Evolutionary conservation across 352 stramenopile genomes (phyloP).

Genomic region (Saprolegnia parasitica): DNA sequence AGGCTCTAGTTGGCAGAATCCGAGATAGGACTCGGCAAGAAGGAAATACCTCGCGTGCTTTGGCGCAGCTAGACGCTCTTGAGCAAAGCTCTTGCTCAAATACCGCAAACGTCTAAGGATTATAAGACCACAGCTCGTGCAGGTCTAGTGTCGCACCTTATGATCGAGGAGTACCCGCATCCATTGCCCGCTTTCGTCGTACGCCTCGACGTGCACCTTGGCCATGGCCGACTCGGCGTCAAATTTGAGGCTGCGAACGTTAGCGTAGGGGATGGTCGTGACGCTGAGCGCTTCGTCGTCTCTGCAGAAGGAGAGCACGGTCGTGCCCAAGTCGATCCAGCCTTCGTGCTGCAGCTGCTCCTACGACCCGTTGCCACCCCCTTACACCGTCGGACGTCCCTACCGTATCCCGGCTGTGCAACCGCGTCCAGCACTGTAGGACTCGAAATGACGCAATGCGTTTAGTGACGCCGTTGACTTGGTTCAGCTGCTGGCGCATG

Average conservation of each 20-base stretch:
- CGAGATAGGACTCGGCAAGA: no score
- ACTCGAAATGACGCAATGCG: conserved; percentile 15
- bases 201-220: background rate
- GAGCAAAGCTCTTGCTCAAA: no score
- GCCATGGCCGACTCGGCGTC: background rate
- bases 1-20: no score
- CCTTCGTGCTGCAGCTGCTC: conserved; percentile 8
- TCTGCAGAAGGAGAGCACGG: conserved; percentile 11
- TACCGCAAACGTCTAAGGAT: no score
- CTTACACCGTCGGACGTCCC: background rate
- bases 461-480: background rate
- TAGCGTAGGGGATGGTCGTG: background rate
- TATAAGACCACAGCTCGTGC: no score
- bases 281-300: conserved; percentile 16
- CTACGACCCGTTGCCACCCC: background rate
- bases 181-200: no score
- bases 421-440: conserved; percentile 14
- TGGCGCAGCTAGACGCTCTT: no score
- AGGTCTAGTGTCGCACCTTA: no score
- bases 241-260: conserved; percentile 4
- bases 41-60: no score
- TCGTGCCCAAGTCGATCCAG: conserved; percentile 22
- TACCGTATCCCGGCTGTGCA: background rate
- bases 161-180: no score
- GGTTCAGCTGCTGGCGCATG: conserved; percentile 12